Percentiles rank a stretch among this genome's conserved stretches.
Conservation (phyloP, 129 eudicot species). For the Tanacetum coccineum region DNA sequence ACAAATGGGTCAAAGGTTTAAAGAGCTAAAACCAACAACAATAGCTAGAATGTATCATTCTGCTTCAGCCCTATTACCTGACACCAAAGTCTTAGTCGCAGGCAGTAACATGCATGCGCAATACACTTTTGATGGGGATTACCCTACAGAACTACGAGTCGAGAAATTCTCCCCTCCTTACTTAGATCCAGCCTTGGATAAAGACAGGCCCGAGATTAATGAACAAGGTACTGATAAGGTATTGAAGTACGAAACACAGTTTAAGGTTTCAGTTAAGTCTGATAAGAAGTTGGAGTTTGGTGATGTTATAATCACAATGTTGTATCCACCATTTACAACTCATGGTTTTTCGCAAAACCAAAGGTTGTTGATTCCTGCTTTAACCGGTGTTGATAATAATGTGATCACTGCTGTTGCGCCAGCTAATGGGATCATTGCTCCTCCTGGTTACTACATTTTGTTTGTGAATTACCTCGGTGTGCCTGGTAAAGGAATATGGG, state of each 20-base stretch:
- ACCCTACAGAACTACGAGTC: slow-evolving; percentile 60
- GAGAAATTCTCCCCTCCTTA: slow-evolving; percentile 84
- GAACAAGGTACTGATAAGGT: slow-evolving; percentile 9
- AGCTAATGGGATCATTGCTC: slow-evolving; percentile 20
- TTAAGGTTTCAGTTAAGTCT: slow-evolving; percentile 22
- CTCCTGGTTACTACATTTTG: slow-evolving; percentile 71
- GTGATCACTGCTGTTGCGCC: slow-evolving; percentile 28
- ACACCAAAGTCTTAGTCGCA: slow-evolving; percentile 50
- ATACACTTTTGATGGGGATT: slow-evolving; percentile 32
- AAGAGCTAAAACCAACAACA: slow-evolving; percentile 27
- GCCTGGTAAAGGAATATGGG: slow-evolving; percentile 69
- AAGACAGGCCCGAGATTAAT: slow-evolving; percentile 26
- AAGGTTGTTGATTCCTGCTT: slow-evolving; percentile 38
- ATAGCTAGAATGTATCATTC: slow-evolving; percentile 88
- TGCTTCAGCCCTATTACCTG: slow-evolving; percentile 49
- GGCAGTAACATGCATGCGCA: slow-evolving; percentile 61
- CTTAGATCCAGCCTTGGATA: slow-evolving; percentile 34
- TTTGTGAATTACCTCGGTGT: slow-evolving; percentile 51
- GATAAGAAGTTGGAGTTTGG: background rate
- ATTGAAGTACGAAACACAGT: slow-evolving; percentile 35
- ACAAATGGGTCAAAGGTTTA: slow-evolving; percentile 38
- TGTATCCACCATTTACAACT: slow-evolving; percentile 74
- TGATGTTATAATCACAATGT: slow-evolving; percentile 50
- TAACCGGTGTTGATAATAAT: background rate
- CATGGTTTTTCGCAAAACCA: slow-evolving; percentile 72